Evolutionary conservation across 1,284 basidiomycete species (phyloP).

Genomic region (Ceratobasidium sp.): DNA sequence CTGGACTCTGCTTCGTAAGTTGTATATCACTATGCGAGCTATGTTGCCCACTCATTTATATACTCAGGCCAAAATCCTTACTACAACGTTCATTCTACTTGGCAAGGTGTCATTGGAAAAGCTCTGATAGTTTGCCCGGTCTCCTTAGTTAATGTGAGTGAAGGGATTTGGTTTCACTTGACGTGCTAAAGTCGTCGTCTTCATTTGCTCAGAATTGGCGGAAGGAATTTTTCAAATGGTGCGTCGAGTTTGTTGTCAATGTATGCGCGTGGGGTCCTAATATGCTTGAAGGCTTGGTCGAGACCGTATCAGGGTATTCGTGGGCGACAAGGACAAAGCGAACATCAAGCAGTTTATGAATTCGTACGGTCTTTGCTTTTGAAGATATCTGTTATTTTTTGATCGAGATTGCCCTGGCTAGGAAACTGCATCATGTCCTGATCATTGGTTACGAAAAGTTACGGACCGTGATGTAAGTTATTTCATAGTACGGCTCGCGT

Average conservation of each 20-base stretch:
- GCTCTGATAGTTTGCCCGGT: slow-evolving; percentile 95
- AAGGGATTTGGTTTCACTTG: not conserved
- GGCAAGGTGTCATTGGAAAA: slow-evolving; percentile 69
- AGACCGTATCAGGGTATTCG: slow-evolving; percentile 83
- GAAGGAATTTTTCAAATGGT: slow-evolving; percentile 96
- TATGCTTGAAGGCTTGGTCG: slow-evolving; percentile 71
- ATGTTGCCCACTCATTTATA: not conserved
- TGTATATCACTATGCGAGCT: slow-evolving; percentile 1
- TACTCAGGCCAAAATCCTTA: slow-evolving; percentile 87
- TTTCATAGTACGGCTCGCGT: not conserved
- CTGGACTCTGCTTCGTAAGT: slow-evolving; percentile 88
- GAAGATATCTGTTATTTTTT: not conserved
- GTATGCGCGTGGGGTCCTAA: not conserved
- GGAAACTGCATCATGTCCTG: slow-evolving; percentile 82
- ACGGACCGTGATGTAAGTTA: slow-evolving; percentile 77
- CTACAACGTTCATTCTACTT: slow-evolving; percentile 59
- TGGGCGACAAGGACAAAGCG: slow-evolving; percentile 82
- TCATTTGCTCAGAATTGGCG: slow-evolving; percentile 94
- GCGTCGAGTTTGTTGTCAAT: slow-evolving; percentile 45
- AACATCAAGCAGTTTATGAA: slow-evolving; percentile 81
- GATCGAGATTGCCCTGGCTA: slow-evolving; percentile 54
- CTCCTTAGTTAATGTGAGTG: slow-evolving; percentile 81
- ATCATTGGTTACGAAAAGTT: slow-evolving; percentile 97
- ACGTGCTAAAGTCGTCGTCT: too few species aligned
- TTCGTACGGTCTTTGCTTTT: slow-evolving; percentile 62